Conservation (phyloP, 2,329 filamentous ascomycete species). For the Trichoderma polysporum region DNA sequence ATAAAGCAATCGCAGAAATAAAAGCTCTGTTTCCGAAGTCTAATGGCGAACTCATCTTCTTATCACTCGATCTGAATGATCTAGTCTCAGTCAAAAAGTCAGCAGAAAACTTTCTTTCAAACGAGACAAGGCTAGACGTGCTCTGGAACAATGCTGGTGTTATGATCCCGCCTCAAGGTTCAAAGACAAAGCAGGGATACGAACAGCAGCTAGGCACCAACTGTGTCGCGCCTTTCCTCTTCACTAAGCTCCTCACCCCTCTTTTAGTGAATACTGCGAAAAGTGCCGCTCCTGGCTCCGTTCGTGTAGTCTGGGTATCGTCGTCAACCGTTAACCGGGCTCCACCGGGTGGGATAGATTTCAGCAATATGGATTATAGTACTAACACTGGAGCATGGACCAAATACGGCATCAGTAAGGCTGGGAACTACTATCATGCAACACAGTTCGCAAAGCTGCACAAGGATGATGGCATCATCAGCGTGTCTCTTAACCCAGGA, state of each 20-base stretch:
- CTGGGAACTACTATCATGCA: no score
- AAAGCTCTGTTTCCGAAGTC: slow-evolving; percentile 33
- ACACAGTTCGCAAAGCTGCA: no score
- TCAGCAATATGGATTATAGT: slow-evolving; percentile 20
- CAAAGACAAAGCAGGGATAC: not conserved
- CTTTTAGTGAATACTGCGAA: slow-evolving; percentile 33
- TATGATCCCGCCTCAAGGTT: slow-evolving; percentile 40
- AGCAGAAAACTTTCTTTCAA: slow-evolving; percentile 31
- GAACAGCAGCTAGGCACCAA: slow-evolving; percentile 42
- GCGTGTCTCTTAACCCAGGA: no score
- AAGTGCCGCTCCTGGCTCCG: slow-evolving; percentile 24
- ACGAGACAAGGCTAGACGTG: slow-evolving; percentile 37
- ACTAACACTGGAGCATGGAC: no score
- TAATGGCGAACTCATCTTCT: no score
- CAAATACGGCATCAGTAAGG: no score
- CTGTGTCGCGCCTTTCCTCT: slow-evolving; percentile 37
- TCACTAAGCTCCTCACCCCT: slow-evolving; percentile 39
- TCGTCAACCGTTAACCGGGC: slow-evolving; percentile 11
- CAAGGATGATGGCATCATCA: no score
- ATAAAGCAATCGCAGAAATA: slow-evolving; percentile 47
- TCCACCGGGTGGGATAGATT: slow-evolving; percentile 22
- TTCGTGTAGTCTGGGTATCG: slow-evolving; percentile 27
- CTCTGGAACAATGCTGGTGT: slow-evolving; percentile 48
- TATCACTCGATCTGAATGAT: no score
- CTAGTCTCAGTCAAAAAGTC: slow-evolving; percentile 10